Evolutionary conservation across 306 rosid genomes (phyloP).

Genomic region (Coriaria nepalensis): DNA sequence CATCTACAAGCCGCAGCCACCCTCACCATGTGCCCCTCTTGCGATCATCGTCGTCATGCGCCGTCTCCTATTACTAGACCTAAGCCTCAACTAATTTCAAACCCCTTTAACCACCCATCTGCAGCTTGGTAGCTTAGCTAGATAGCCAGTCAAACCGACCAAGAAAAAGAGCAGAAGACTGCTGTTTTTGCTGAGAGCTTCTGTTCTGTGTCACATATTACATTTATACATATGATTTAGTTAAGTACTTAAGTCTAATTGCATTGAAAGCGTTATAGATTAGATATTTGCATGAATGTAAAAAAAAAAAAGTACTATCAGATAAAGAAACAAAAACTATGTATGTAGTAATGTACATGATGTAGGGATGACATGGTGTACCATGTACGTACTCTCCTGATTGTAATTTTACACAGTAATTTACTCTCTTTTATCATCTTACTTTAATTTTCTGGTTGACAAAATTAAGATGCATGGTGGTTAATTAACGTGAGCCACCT

Average conservation of each 20-base stretch:
- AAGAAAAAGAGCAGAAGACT: slow-evolving; percentile 2
- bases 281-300: neutral
- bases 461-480: no score
- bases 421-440: no score
- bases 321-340: no score
- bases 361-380: no score
- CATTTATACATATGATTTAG: neutral
- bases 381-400: no score
- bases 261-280: neutral
- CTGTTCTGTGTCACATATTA: slow-evolving; percentile 1
- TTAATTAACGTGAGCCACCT: no score
- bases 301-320: no score
- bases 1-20: slow-evolving; percentile 47
- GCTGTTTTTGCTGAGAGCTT: slow-evolving; percentile 16
- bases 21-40: slow-evolving; percentile 63
- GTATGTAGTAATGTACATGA: no score
- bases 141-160: neutral
- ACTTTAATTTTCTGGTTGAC: no score
- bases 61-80: slow-evolving; percentile 11
- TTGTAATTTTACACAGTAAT: no score
- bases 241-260: no score
- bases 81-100: slow-evolving; percentile 25
- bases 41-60: slow-evolving; percentile 30
- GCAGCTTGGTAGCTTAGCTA: slow-evolving; percentile 33
- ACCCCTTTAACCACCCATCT: slow-evolving; percentile 33